phyloP scores from a whole-genome alignment of 176 grass and related monocot genomes.

The Saccharum spontaneum region DNA sequence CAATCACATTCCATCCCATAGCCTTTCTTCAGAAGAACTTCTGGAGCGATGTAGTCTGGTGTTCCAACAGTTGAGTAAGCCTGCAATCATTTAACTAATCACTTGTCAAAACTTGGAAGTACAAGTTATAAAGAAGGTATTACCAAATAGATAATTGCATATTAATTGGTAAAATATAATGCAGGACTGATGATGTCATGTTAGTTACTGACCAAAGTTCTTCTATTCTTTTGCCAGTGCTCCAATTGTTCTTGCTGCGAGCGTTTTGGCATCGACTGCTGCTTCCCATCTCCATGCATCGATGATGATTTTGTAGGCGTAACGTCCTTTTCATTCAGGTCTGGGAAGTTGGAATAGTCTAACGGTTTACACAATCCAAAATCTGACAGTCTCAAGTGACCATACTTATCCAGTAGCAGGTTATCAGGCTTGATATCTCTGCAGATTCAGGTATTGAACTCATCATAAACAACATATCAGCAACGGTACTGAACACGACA shows the following conservation, averaged over 20 bases:
- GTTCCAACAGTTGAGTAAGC: slow-evolving; percentile 99
- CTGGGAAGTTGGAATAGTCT: slow-evolving; percentile 84
- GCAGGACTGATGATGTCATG: neutral
- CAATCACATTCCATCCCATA: slow-evolving; percentile 99
- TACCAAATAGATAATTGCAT: neutral
- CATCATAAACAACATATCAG: slow-evolving; percentile 21
- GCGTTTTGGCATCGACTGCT: slow-evolving; percentile 58
- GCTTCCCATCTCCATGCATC: slow-evolving; percentile 40
- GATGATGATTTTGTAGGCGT: slow-evolving; percentile 46
- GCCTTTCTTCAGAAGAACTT: slow-evolving; percentile 97
- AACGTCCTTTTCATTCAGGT: slow-evolving; percentile 90
- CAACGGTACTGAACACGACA: neutral
- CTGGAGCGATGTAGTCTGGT: slow-evolving; percentile 97
- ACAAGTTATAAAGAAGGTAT: neutral
- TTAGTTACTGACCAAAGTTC: slow-evolving; percentile 75
- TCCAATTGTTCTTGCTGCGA: slow-evolving; percentile 95
- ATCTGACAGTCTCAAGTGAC: slow-evolving; percentile 95
- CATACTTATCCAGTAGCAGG: slow-evolving; percentile 87
- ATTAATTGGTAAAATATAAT: neutral
- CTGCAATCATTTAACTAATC: slow-evolving; percentile 39
- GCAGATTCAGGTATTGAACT: slow-evolving; percentile 36
- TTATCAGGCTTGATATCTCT: slow-evolving; percentile 99
- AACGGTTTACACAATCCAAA: slow-evolving; percentile 96
- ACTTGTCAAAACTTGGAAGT: slow-evolving; percentile 13
- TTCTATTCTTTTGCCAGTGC: slow-evolving; percentile 98